Base-by-base conservation (phyloP, 305 asterid species). In the Ajuga reptans region DNA sequence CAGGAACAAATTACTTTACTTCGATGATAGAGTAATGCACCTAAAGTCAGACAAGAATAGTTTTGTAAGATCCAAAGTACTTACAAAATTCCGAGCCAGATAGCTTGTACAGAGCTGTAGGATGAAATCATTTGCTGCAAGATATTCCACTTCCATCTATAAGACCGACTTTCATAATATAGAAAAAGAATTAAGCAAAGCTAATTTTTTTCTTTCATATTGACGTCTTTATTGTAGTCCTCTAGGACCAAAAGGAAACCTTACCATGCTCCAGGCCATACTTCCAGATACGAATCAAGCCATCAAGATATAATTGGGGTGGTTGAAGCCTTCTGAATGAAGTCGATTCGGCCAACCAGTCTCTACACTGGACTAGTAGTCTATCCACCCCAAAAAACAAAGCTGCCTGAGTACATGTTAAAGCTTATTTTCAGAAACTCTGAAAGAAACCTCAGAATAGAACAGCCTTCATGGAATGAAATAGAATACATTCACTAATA, bases 31-130 rank as follows among this genome's bases (percentile, higher is more conserved):
- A 37, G 39, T 64, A 43, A 78, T 27, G 9, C 63, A 63, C 54
- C 49, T 61, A 68, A 69, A 72, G 49, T 50, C 18, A 41, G 57
- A 64, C 15, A 45, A 56, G 57, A 74, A 18, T 58, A 61, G 55
- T 8, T 18, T 71, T 7, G 66, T 33, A 64, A 47, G 62, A 49
- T 50, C 29, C 15, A 64, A 58, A 75, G 76, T 71, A 86, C 98
- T 85, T 81, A 92, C 98, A 73, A 92, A 88, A 86, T 89, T 89
- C 79, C 86, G 84, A 39, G 97, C 92, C 63, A 92, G 78, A 77
- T 82, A 90, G 81, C 84, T 78, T 75, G 82, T 77, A 59, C 89
- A 86, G 41, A 68, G 83, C 56, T 76, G 87, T 37, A 79, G 74
- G 72, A 88, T 79, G 78, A 62, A 82, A 60, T 84, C 91, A 82